These are phyloP conservation scores for Paraurostyla sp. DNA, from an alignment of 73 alveolate species.

Conservation along the genomic window DNA sequence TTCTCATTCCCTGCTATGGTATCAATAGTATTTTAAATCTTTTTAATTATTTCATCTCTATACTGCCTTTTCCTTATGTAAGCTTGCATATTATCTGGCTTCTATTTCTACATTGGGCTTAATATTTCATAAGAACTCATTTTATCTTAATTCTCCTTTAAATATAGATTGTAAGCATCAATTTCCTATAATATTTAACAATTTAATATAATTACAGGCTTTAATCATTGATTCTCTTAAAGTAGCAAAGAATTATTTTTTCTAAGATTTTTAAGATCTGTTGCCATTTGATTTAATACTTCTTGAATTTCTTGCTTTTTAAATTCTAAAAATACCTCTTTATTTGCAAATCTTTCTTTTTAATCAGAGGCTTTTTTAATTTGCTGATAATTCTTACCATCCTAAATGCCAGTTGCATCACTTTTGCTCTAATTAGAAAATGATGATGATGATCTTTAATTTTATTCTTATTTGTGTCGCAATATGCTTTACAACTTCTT, in stretches of 20 bases:
- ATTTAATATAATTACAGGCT: conserved; percentile 8
- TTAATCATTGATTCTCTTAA: neutral
- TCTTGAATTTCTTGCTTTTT: conserved; percentile 18
- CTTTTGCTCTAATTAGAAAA: neutral
- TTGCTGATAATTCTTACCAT: neutral
- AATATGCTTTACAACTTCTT: conserved; percentile 12
- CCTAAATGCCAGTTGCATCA: too few species aligned
- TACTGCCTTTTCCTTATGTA: neutral
- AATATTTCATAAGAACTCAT: neutral
- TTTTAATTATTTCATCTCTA: neutral
- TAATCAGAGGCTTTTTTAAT: neutral
- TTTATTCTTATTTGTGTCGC: conserved; percentile 26
- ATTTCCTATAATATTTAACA: conserved; percentile 4
- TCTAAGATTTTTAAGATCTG: neutral
- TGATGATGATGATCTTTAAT: neutral
- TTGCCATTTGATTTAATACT: neutral
- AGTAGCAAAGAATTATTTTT: neutral
- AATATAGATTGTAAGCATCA: neutral
- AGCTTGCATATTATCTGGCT: neutral
- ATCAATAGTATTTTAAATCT: neutral
- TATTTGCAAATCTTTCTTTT: conserved; percentile 16
- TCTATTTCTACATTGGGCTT: neutral
- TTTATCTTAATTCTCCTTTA: neutral
- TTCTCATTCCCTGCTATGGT: neutral
- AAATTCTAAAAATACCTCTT: conserved; percentile 48